phyloP scores from a whole-genome alignment of 1,139 yeast species.

The Arxiozyma slooffiae region DNA sequence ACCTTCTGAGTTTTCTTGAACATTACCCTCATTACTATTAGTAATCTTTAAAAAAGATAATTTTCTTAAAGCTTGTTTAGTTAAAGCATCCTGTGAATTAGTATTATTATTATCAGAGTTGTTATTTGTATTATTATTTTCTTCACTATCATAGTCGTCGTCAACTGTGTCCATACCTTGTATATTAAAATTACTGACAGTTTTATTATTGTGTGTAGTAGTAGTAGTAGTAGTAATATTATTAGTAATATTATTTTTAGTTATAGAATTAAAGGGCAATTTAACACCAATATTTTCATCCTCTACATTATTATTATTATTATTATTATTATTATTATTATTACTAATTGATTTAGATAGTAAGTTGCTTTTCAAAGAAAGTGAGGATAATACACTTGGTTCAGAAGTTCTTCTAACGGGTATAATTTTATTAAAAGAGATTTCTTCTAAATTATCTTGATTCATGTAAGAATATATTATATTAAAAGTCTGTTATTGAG shows the following conservation, averaged over 20 bases:
- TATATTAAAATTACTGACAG: not conserved
- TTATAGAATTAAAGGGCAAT: constrained; percentile 20
- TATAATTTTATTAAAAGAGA: constrained; percentile 28
- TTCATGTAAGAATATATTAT: constrained; percentile 41
- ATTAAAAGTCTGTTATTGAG: constrained; percentile 5
- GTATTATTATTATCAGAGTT: too few relatives aligned
- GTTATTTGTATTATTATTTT: not conserved
- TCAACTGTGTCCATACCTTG: not conserved
- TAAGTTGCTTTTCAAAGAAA: constrained; percentile 36
- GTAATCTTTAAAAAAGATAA: constrained; percentile 26
- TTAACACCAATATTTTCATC: constrained; percentile 26
- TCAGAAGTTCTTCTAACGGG: constrained; percentile 50
- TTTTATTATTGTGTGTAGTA: not conserved
- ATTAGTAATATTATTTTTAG: constrained; percentile 7
- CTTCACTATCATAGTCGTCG: not conserved
- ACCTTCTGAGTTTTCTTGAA: not conserved
- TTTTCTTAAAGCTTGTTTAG: constrained; percentile 33
- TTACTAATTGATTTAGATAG: not conserved
- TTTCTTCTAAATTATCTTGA: constrained; percentile 2
- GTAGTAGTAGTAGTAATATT: constrained; percentile 2
- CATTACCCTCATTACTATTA: not conserved
- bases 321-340: not conserved
- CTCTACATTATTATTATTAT: constrained; percentile 8
- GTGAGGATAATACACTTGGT: constrained; percentile 54
- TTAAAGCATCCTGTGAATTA: too few relatives aligned